Base-by-base conservation (phyloP, 768 basidiomycete genomes). In the Suillus bovinus region DNA sequence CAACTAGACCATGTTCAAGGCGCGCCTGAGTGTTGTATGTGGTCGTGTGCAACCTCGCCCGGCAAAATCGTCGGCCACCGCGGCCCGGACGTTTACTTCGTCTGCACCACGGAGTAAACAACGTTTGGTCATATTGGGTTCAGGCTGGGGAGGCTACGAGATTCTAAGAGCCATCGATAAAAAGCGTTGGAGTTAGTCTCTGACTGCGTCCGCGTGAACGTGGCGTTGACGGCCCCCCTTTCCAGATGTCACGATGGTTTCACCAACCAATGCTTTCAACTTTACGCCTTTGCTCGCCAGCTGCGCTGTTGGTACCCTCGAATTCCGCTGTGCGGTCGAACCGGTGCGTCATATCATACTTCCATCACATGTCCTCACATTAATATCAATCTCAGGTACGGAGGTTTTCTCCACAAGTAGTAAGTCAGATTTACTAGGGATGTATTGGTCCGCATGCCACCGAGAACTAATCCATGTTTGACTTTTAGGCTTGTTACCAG, bases 81-180 rank as follows among this genome's bases (percentile, higher is more conserved):
- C 61, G 16, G 58, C 58, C 34, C 79, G 81, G 29, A 64, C 65
- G 59, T 82, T 84, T 61, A 77, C 74, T 59, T 78, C 77, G 20
- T 80, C 81, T 5, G 54, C 69, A 9, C 61, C 73, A 1, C 62
- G 68, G 41, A 63, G 62, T 24, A 77, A 79, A 61, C 78, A 78
- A 55, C 74, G 77, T 38, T 81, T 91, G 39, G 83, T 90, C 22
- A 86, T 91, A 63, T 77, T 91, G 8, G 90, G 89, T 10, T 90
- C 88, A 11, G 90, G 90, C 27, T 91, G 89, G 90, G 89, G 88
- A 61, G 90, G 90, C 0, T 91, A 91, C 66, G 86, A 86, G 63
- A 76, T 91, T 16, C 78, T 91, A 27, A 77, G 85, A 41, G 81
- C 82, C 3, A 76, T 91, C 1, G 87, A 91, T 73, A 90, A 88